These are phyloP conservation scores for Seminavis robusta DNA, from an alignment of 108 stramenopile species.

Conservation along the genomic window DNA sequence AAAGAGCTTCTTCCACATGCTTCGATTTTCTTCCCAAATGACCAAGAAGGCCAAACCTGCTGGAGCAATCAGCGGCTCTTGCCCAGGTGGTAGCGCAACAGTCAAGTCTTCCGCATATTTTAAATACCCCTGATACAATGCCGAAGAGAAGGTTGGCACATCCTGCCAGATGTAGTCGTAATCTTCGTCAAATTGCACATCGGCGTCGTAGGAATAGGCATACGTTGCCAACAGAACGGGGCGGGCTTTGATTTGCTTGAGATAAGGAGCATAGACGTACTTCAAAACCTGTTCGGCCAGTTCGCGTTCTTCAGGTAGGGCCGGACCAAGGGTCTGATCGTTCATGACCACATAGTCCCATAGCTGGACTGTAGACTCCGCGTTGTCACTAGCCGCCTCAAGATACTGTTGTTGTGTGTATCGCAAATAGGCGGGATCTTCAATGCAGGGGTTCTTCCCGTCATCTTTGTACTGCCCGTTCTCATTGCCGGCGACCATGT, in stretches of 20 bases:
- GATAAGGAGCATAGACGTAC: constrained; percentile 21
- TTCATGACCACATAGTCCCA: constrained; percentile 44
- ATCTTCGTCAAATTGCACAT: too few species aligned
- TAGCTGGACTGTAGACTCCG: too few species aligned
- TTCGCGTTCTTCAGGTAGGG: constrained; percentile 13
- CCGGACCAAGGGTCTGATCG: constrained; percentile 33
- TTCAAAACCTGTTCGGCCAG: constrained; percentile 17
- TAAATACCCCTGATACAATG: constrained; percentile 35
- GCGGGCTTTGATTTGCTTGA: constrained; percentile 18
- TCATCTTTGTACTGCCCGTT: constrained; percentile 1
- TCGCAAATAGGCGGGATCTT: neutral
- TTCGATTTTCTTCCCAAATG: constrained; percentile 34
- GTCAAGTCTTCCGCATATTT: constrained; percentile 26
- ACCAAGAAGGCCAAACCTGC: constrained; percentile 45
- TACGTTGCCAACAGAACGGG: constrained; percentile 38
- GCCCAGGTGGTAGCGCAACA: constrained; percentile 10
- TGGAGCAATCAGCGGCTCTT: constrained; percentile 41
- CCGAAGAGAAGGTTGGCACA: constrained; percentile 37
- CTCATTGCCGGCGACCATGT: neutral
- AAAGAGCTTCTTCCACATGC: constrained; percentile 37
- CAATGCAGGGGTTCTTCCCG: constrained; percentile 4
- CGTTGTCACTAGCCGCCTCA: too few species aligned
- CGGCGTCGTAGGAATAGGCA: constrained; percentile 28
- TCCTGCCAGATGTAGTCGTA: too few species aligned
- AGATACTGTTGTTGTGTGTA: too few species aligned